Evolutionary conservation across 352 stramenopile genomes (phyloP), one percentile per base, ranked within the genome.

Genomic region (Pythium dissimile): DNA sequence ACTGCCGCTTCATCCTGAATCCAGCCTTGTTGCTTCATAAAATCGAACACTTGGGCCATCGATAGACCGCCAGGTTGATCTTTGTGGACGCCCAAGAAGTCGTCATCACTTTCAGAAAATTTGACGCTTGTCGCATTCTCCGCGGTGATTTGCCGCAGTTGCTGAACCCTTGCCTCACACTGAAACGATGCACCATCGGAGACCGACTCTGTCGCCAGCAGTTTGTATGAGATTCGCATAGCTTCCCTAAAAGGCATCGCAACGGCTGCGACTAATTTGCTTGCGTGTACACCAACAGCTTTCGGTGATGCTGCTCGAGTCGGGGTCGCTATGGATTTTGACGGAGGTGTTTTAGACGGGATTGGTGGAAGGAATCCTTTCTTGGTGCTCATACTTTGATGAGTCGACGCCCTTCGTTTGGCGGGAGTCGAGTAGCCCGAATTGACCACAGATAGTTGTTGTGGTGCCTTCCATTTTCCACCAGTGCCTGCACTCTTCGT

Each of bases 161-260:
- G 16, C 18, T n/a, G 2, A 15, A 24, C 31, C n/a, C 59, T 27
- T 20, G 20, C 18, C n/a, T 46, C 12, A 16, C 44, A 41, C 13
- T 31, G 38, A 12, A 42, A 24, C 16, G 50, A 34, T 45, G 37
- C 28, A 27, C 28, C 4, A 18, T 49, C 27, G 2, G 4, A 4
- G n/a, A 9, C 41, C 18, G 48, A 68, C 54, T 26, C 55, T n/a
- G 21, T 37, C 13, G 59, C 18, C 7, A 78, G 59, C 13, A 54
- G 51, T 23, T 57, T 59, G 37, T 71, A 70, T 23, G 76, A 82
- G 21, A 84, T 74, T 23, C 71, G 73, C 68, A 88, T 82, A 4
- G 64, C 62, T 67, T 88, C 75, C 32, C 30, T 21, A 13, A 66
- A 66, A 9, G 23, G 60, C 32, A 73, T 67, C 45, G 13, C 18